Percentiles rank a stretch among this genome's conserved stretches.
phyloP scores from a whole-genome alignment of 73 alveolate genomes.

The Paramecium bursaria region DNA sequence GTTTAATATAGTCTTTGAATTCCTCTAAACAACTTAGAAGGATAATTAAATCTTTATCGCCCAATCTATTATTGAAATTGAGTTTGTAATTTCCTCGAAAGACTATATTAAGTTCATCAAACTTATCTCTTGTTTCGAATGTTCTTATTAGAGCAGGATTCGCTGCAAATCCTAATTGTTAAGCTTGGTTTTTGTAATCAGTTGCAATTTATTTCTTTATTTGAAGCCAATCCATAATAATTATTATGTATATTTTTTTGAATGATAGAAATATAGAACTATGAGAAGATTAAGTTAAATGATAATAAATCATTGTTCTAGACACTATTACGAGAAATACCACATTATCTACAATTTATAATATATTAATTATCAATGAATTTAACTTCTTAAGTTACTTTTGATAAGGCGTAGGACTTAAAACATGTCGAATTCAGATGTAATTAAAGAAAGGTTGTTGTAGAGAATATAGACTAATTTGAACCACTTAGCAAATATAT shows the following conservation, averaged over 20 bases:
- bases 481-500: constrained; percentile 42
- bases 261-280: no score
- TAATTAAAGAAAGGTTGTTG: constrained; percentile 20
- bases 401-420: constrained; percentile 32
- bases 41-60: constrained; percentile 80
- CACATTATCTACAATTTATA: no score
- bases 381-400: constrained; percentile 13
- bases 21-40: constrained; percentile 76
- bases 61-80: constrained; percentile 77
- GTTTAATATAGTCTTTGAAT: constrained; percentile 85
- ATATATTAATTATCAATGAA: no score
- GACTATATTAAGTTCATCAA: constrained; percentile 78
- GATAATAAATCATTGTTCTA: no score
- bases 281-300: no score
- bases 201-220: constrained; percentile 55
- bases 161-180: constrained; percentile 1
- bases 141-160: constrained; percentile 31
- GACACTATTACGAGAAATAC: no score
- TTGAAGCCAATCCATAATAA: constrained; percentile 48
- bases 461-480: constrained; percentile 3
- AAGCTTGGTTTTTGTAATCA: constrained; percentile 37
- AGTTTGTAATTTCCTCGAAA: constrained; percentile 87
- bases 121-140: constrained; percentile 72
- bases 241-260: constrained; percentile 24
- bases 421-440: constrained; percentile 13